phyloP scores from a whole-genome alignment of 495 filamentous ascomycete genomes.

The Amphirosellinia nigrospora region DNA sequence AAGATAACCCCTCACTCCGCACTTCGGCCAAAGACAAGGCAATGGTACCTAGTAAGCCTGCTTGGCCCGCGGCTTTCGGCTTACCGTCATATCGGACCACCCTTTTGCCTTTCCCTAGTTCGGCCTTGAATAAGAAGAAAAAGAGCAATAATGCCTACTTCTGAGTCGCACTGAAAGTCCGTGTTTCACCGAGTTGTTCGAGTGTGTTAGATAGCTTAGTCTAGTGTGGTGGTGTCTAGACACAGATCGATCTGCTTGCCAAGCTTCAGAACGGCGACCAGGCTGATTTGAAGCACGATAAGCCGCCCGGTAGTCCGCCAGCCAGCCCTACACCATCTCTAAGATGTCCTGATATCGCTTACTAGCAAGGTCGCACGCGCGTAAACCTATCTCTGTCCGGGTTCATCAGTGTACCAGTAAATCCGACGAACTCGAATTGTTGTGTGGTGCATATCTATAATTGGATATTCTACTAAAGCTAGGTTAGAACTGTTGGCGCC shows the following conservation, averaged over 20 bases:
- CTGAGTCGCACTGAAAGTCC: not conserved
- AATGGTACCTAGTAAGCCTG: slow-evolving; percentile 3
- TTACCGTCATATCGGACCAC: not conserved
- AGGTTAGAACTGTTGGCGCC: slow-evolving; percentile 17
- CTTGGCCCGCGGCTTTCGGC: slow-evolving; percentile 4
- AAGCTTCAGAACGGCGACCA: slow-evolving; percentile 16
- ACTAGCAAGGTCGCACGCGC: slow-evolving; percentile 18
- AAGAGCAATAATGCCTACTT: slow-evolving; percentile 8
- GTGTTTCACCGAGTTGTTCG: slow-evolving; percentile 10
- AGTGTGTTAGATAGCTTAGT: not conserved
- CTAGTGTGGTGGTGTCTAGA: not conserved
- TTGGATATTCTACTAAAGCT: slow-evolving; percentile 3
- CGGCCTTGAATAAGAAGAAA: not conserved
- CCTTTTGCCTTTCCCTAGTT: not conserved
- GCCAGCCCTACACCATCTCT: slow-evolving; percentile 12
- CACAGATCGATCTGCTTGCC: slow-evolving; percentile 12
- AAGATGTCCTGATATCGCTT: slow-evolving; percentile 4
- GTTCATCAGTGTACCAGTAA: not conserved
- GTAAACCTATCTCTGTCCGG: slow-evolving; percentile 4
- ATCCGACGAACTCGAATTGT: not conserved
- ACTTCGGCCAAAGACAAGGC: slow-evolving; percentile 21
- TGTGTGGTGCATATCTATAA: not conserved
- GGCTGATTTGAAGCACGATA: slow-evolving; percentile 3
- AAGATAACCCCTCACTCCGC: slow-evolving; percentile 26
- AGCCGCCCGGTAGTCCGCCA: not conserved